Conservation (phyloP, 1,139 yeast genomes). For the Eremothecium sinecaudum region DNA sequence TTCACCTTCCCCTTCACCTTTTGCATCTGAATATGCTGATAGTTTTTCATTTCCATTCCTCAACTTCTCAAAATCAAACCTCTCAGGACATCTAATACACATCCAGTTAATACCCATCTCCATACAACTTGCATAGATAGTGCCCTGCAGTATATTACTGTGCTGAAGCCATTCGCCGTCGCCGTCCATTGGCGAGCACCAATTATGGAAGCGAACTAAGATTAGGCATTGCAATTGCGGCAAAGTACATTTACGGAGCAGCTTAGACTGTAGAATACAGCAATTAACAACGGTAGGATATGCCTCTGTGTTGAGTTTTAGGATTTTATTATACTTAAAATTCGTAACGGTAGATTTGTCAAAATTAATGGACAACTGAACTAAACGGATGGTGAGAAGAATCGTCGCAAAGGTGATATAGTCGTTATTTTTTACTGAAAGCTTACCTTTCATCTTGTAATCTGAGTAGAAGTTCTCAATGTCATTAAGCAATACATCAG, state of each 20-base stretch:
- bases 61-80: conserved; percentile 12
- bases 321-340: conserved; percentile 11
- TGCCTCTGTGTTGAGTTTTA: conserved; percentile 17
- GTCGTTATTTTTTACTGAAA: conserved; percentile 19
- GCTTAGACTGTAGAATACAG: conserved; percentile 18
- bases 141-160: conserved; percentile 24
- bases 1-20: neutral
- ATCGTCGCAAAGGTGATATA: conserved; percentile 21
- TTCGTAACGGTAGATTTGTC: conserved; percentile 7
- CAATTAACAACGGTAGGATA: conserved; percentile 22
- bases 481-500: conserved; percentile 14
- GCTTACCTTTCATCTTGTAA: conserved; percentile 10
- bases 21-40: neutral
- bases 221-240: conserved; percentile 23
- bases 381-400: conserved; percentile 20
- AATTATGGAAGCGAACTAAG: conserved; percentile 24
- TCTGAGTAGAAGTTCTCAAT: conserved; percentile 14
- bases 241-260: conserved; percentile 24
- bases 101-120: conserved; percentile 27
- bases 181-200: conserved; percentile 30
- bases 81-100: conserved; percentile 13
- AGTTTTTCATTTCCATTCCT: neutral
- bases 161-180: conserved; percentile 27
- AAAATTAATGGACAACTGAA: conserved; percentile 20
- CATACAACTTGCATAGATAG: conserved; percentile 23